Base-by-base conservation (phyloP, 1,284 basidiomycete genomes). In the Naganishia sp. region DNA sequence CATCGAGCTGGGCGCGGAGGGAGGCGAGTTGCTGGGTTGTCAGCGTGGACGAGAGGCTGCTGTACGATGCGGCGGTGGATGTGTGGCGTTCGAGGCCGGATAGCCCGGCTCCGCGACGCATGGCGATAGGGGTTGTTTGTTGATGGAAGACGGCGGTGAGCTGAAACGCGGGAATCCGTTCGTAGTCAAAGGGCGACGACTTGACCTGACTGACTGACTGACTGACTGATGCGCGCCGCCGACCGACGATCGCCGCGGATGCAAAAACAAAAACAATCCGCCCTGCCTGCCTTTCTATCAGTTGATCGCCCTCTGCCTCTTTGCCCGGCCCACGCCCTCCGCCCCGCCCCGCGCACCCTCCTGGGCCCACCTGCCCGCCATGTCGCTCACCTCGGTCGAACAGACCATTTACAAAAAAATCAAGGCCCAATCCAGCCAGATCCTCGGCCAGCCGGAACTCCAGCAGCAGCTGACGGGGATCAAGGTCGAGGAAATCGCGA, bases 1-100 rank as follows among this genome's bases (percentile, higher is more conserved):
- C 86, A 55, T 85, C 84, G 67, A 99, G 86, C 74, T 96, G 92
- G 0, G 86, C 81, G 67, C 91, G 86, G 57, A 99, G 87, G 66
- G 88, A 83, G 57, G 88, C 83, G 63, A 96, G 82, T 73, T 96
- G 92, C 0, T 85, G 80, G 60, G 85, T 83, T 17, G 90, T 90
- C 64, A 99, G 84, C 66, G 88, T 85, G 25, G 85, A 84, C 0
- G 92, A 94, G 64, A 99, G 87, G 43, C 87, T 83, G 0, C 87
- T 86, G 77, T 90, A 99, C 7, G 90, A 81, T 7, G 76, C 71
- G 2, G 75, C 70, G 9, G 80, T 78, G 45, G 75, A 72, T 1
- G 79, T 72, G 35, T 79, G 77, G 25, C 83, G 78, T 46, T 81
- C 79, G 3, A 84, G 76, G 13, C 79, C 82, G 11, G 82, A 81